Evolutionary conservation across 495 filamentous ascomycete genomes (phyloP).

Genomic region (Xylaria bambusicola): DNA sequence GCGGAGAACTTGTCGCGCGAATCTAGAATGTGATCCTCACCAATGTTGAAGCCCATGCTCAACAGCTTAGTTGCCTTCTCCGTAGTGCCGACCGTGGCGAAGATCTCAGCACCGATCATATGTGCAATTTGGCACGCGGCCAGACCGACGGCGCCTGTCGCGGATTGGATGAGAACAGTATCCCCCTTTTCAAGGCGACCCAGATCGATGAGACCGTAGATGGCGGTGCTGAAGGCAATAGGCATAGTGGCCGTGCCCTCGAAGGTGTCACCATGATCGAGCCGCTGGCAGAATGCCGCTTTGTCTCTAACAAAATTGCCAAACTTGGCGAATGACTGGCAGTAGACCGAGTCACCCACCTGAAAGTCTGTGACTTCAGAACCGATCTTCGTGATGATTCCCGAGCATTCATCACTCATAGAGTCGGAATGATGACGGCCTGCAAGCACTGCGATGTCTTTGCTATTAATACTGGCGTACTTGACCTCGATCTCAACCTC

Average conservation of each 20-base stretch:
- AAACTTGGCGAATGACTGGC: not conserved
- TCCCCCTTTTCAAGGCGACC: not conserved
- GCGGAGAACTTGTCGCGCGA: constrained; percentile 41
- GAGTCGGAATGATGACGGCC: not conserved
- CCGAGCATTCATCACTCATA: not conserved
- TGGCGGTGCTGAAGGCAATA: not conserved
- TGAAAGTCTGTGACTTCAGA: not conserved
- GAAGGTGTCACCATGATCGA: not conserved
- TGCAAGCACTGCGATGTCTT: not conserved
- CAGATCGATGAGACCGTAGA: not conserved
- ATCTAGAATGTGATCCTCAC: constrained; percentile 51
- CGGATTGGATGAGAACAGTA: constrained; percentile 56
- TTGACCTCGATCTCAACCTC: not conserved
- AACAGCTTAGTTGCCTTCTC: constrained; percentile 46
- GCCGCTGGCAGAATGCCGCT: not conserved
- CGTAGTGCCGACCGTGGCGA: constrained; percentile 50
- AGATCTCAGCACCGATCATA: constrained; percentile 53
- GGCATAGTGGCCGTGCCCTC: not conserved
- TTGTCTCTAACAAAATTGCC: not conserved
- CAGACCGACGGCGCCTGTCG: constrained; percentile 55
- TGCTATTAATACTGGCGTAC: not conserved
- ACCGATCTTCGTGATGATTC: not conserved
- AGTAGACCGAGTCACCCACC: not conserved
- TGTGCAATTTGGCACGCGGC: constrained; percentile 56
- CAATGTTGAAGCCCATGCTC: constrained; percentile 49